Conservation (phyloP, 257 asterid species). For the Phtheirospermum japonicum region DNA sequence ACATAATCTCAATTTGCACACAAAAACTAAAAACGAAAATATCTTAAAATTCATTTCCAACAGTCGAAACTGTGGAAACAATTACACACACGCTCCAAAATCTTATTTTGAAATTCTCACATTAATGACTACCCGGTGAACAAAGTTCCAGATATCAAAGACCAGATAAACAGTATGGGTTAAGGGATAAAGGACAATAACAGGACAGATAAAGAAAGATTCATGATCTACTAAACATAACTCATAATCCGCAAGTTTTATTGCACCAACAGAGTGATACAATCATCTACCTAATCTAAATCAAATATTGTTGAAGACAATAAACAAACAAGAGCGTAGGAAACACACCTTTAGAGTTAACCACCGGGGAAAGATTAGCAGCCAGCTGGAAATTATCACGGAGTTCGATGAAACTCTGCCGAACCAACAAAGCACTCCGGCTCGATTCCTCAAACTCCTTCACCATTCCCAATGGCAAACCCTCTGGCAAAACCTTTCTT, state of each 20-base stretch:
- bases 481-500: slow-evolving; percentile 70
- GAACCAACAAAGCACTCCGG: slow-evolving; percentile 79
- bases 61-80: no score
- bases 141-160: slow-evolving; percentile 15
- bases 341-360: slow-evolving; percentile 51
- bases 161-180: not conserved
- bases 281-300: not conserved
- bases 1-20: no score
- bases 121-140: not conserved
- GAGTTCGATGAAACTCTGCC: slow-evolving; percentile 80
- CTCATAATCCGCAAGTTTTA: not conserved
- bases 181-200: slow-evolving; percentile 7
- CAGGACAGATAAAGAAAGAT: slow-evolving; percentile 2
- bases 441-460: slow-evolving; percentile 89
- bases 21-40: no score
- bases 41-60: no score
- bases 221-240: not conserved
- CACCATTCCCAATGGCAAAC: slow-evolving; percentile 81
- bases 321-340: slow-evolving; percentile 7
- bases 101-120: not conserved
- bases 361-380: slow-evolving; percentile 65
- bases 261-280: slow-evolving; percentile 7
- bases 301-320: slow-evolving; percentile 17
- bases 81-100: not conserved
- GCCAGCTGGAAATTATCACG: slow-evolving; percentile 81